Percentiles rank a stretch among this genome's conserved stretches.
phyloP scores from a whole-genome alignment of 1,284 basidiomycete species.

The Golubevia sp. region DNA sequence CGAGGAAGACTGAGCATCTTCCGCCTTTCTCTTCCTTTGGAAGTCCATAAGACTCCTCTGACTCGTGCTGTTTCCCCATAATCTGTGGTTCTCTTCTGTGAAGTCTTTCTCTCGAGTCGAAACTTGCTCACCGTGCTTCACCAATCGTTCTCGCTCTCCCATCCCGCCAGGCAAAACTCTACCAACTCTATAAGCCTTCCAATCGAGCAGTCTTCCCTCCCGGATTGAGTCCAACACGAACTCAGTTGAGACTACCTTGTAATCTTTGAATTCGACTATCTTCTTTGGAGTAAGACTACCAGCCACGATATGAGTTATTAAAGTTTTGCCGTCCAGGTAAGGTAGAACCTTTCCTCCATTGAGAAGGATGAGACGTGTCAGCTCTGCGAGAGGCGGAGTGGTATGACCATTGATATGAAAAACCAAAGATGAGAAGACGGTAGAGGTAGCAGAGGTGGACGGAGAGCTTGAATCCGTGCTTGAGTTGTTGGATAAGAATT shows the following conservation, averaged over 20 bases:
- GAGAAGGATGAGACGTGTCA: slow-evolving; percentile 77
- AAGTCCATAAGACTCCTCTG: too few species aligned
- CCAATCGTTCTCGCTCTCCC: too few species aligned
- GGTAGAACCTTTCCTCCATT: slow-evolving; percentile 84
- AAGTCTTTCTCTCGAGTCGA: too few species aligned
- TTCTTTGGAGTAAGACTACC: slow-evolving; percentile 87
- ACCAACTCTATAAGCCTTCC: too few species aligned
- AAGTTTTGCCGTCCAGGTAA: slow-evolving; percentile 76
- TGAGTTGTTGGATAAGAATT: too few species aligned
- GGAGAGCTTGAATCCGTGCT: background rate
- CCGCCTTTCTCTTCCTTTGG: too few species aligned
- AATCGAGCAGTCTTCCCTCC: slow-evolving; percentile 73
- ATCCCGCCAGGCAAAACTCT: too few species aligned
- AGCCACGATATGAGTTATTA: slow-evolving; percentile 80
- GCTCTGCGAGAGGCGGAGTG: slow-evolving; percentile 80
- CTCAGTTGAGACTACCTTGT: slow-evolving; percentile 84
- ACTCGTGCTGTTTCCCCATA: too few species aligned
- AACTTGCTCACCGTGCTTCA: too few species aligned
- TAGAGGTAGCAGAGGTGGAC: background rate
- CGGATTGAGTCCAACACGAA: slow-evolving; percentile 82
- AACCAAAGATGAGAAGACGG: background rate
- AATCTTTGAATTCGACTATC: slow-evolving; percentile 79
- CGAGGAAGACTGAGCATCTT: too few species aligned
- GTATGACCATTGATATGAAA: slow-evolving; percentile 85
- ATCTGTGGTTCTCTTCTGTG: too few species aligned